These are phyloP conservation scores for Gyrodon lividus DNA, from an alignment of 768 basidiomycete species.

Conservation along the genomic window DNA sequence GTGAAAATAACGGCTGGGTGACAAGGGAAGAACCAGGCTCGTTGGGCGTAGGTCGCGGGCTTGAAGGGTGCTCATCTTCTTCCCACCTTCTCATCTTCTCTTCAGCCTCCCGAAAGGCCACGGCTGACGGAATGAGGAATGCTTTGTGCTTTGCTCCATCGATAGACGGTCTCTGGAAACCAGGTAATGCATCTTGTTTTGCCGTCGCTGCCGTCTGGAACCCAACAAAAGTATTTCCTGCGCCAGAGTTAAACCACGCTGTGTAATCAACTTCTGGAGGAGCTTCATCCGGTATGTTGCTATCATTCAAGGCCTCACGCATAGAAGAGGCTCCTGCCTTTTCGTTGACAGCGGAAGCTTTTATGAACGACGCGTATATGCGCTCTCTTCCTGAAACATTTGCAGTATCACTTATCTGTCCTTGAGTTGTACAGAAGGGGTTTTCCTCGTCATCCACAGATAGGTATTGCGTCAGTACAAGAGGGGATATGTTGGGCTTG, in stretches of 20 bases:
- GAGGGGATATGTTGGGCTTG: background rate
- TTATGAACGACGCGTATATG: conserved; percentile 20
- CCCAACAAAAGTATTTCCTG: conserved; percentile 27
- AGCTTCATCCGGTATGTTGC: conserved; percentile 39
- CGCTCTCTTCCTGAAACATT: background rate
- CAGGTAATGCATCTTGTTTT: conserved; percentile 1
- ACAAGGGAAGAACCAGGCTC: conserved; percentile 3
- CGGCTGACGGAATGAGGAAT: conserved; percentile 50
- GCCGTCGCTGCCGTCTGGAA: conserved; percentile 39
- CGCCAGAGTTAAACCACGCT: conserved; percentile 48
- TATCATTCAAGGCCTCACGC: conserved; percentile 5
- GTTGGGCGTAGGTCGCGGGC: conserved; percentile 22
- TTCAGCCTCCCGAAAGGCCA: conserved; percentile 54
- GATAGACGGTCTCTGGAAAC: conserved; percentile 20
- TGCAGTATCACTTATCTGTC: background rate
- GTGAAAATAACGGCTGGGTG: conserved; percentile 10
- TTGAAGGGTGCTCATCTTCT: conserved; percentile 31
- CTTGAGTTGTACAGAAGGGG: conserved; percentile 16
- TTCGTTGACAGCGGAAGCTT: conserved; percentile 12
- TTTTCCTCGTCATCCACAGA: conserved; percentile 17
- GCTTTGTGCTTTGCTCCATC: conserved; percentile 18
- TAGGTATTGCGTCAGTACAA: background rate
- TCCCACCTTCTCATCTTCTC: conserved; percentile 52
- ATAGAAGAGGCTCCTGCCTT: background rate
- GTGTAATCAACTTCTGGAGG: conserved; percentile 42